Evolutionary conservation across 306 rosid genomes (phyloP), one percentile per base, ranked within the genome.

Genomic region (Fragaria iinumae): DNA sequence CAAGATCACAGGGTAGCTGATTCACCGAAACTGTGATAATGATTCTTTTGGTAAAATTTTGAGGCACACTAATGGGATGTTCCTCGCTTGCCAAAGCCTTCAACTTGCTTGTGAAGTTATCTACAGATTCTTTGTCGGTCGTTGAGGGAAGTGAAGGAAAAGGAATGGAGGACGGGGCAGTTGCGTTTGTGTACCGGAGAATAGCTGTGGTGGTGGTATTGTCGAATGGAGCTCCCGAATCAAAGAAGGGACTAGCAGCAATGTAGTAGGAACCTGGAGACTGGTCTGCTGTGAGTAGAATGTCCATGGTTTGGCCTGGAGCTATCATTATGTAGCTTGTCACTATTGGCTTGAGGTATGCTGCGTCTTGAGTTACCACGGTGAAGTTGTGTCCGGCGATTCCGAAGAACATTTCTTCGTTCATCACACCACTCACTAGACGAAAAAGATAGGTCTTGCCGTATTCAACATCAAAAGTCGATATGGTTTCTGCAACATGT

Each of bases 261-360:
- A 79, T 79, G 73, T 72, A 79, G 34, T 79, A 79, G 17, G 52
- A 49, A 38, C 73, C 73, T 0, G 62, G 74, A 16, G 67, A 2
- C 36, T 79, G 73, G 39, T 72, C 67, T 12, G 74, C 78, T 11
- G 68, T 72, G 23, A 79, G 57, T 32, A 79, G 55, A 38, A 79
- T 16, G 64, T 79, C 78, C 74, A 79, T 65, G 17, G 82, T 79
- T 67, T 79, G 82, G 45, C 82, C 82, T 3, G 78, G 82, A 6
- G 78, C 32, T 65, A 73, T 65, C 59, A 79, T 12, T 44, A 79
- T 66, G 48, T 63, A 73, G 23, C 18, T 11, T 3, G 78, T 50
- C n/a, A 27, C 48, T 17, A 79, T 23, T 25, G 82, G 78, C 25
- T 79, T 79, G 13, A 79, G 8, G 77, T 79, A 79, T 12, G 82